A percentile compares a stretch with the other conserved stretches of the same genome.
Conservation (phyloP, 805 yeast species). For the Zygoascus tannicola region DNA sequence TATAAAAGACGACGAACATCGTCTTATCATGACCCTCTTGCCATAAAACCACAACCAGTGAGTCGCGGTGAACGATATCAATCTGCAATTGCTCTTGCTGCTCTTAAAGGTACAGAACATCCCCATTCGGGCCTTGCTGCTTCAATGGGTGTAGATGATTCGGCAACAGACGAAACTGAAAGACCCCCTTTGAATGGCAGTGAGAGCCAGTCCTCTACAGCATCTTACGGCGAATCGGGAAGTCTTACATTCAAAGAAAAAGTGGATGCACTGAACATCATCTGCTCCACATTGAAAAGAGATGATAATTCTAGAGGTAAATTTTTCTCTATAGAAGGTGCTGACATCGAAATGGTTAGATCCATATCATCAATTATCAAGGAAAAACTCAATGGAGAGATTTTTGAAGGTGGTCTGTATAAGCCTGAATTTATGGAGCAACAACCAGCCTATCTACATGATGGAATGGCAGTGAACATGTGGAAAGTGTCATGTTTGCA, state of each 20-base stretch:
- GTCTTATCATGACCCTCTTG: constrained; percentile 19
- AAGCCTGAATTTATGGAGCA: constrained; percentile 5
- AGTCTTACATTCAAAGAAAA: constrained; percentile 17
- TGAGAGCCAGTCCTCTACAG: not conserved
- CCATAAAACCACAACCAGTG: constrained; percentile 3
- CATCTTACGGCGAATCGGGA: not conserved
- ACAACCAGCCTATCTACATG: constrained; percentile 15
- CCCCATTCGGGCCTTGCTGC: constrained; percentile 4
- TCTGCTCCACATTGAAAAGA: constrained; percentile 14
- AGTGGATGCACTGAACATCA: constrained; percentile 18
- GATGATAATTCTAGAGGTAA: constrained; percentile 2
- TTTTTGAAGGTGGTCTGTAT: constrained; percentile 5
- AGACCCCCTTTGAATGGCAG: not conserved
- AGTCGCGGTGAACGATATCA: constrained; percentile 14
- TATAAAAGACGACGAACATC: constrained; percentile 18
- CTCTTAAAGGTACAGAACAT: constrained; percentile 5
- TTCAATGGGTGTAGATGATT: not conserved
- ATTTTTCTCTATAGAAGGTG: constrained; percentile 17
- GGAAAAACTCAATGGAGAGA: constrained; percentile 5
- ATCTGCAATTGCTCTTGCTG: constrained; percentile 14
- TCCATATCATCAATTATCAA: constrained; percentile 6
- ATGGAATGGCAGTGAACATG: constrained; percentile 17
- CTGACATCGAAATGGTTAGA: constrained; percentile 11
- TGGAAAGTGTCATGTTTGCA: constrained; percentile 21
- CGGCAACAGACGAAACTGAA: not conserved